These are phyloP conservation scores for Mucor velutinosus DNA, from an alignment of 371 early-diverging fungal species.

Conservation along the genomic window DNA sequence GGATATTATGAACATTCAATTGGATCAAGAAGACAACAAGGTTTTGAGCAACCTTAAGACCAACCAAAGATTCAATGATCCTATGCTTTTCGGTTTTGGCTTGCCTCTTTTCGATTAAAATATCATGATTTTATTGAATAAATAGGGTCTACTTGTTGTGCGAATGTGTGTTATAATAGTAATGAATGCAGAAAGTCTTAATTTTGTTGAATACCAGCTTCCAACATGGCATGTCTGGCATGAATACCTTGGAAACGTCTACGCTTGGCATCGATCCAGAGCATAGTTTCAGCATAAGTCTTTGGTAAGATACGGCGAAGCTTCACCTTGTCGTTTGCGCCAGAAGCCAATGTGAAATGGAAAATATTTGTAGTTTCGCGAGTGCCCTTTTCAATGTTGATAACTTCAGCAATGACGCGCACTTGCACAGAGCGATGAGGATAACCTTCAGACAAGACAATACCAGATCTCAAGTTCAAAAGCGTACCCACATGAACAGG, in stretches of 20 bases:
- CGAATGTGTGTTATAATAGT: neutral
- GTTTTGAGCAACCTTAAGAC: slow-evolving; percentile 16
- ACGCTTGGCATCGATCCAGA: slow-evolving; percentile 73
- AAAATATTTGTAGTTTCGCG: slow-evolving; percentile 78
- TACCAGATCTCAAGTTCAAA: slow-evolving; percentile 68
- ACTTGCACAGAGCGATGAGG: slow-evolving; percentile 69
- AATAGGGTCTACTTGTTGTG: neutral
- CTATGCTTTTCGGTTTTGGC: slow-evolving; percentile 32
- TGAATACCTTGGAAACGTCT: slow-evolving; percentile 32
- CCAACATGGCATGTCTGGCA: slow-evolving; percentile 28
- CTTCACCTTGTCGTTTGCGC: slow-evolving; percentile 14
- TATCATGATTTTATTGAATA: neutral
- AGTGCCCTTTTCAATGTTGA: slow-evolving; percentile 61
- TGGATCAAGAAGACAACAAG: slow-evolving; percentile 36
- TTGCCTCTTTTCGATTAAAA: slow-evolving; percentile 40
- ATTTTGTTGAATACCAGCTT: slow-evolving; percentile 15
- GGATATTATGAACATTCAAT: slow-evolving; percentile 30
- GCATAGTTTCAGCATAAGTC: slow-evolving; percentile 76
- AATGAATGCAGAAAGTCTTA: neutral
- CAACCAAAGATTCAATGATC: slow-evolving; percentile 34
- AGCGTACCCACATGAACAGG: slow-evolving; percentile 89
- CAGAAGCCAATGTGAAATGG: slow-evolving; percentile 71
- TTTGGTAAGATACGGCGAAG: slow-evolving; percentile 54
- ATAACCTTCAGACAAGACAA: slow-evolving; percentile 60
- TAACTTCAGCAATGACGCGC: slow-evolving; percentile 72